A percentile compares a stretch with the other conserved stretches of the same genome.
Conservation (phyloP, 495 filamentous ascomycete genomes). For the Talaromyces proteolyticus region DNA sequence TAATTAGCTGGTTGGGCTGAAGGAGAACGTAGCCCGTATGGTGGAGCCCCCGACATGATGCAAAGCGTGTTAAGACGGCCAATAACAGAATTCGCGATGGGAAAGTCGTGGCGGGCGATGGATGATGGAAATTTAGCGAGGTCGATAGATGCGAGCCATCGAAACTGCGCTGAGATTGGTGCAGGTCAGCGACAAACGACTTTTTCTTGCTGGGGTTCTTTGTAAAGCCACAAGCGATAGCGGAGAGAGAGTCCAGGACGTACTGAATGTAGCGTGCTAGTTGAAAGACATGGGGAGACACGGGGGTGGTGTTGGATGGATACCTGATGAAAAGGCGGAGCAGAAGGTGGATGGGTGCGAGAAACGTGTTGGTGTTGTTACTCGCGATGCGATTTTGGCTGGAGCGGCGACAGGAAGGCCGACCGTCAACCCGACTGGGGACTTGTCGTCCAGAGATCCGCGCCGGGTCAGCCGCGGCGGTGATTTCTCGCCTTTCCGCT, state of each 20-base stretch:
- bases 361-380: no score
- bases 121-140: conserved; percentile 6
- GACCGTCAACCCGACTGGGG: no score
- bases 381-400: no score
- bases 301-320: conserved; percentile 1
- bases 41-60: conserved; percentile 45
- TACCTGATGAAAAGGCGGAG: background rate
- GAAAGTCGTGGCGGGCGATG: conserved; percentile 1
- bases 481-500: background rate
- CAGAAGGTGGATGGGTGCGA: no score
- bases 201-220: no score
- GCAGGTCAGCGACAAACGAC: background rate
- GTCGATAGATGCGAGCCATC: conserved; percentile 10
- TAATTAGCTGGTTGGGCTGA: conserved; percentile 31
- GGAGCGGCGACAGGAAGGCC: no score
- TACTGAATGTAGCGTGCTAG: background rate
- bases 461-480: background rate
- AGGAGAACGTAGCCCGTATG: conserved; percentile 39
- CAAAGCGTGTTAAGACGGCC: no score
- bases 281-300: background rate
- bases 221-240: no score
- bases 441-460: no score
- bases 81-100: no score
- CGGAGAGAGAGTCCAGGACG: background rate
- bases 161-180: background rate